Conservation (phyloP, 352 stramenopile genomes). For the Pythium rishiriense region DNA sequence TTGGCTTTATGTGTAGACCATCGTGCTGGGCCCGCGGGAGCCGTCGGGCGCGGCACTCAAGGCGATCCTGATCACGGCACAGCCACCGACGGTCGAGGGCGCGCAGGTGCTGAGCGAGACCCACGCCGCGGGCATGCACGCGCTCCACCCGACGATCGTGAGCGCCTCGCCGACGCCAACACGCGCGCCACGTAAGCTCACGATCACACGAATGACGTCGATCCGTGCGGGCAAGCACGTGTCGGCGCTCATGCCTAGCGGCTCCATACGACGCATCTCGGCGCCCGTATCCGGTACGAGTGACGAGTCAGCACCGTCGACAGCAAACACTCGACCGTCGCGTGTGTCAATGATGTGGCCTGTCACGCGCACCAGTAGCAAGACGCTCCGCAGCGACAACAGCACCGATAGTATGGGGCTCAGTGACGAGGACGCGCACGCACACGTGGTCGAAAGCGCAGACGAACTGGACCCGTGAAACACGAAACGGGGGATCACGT, state of each 20-base stretch:
- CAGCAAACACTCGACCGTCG: neutral
- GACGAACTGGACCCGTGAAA: slow-evolving; percentile 17
- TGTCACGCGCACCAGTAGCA: neutral
- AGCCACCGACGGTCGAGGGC: slow-evolving; percentile 50
- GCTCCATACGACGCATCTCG: slow-evolving; percentile 15
- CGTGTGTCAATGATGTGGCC: slow-evolving; percentile 16
- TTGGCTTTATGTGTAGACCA: slow-evolving; percentile 33
- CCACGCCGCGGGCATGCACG: slow-evolving; percentile 42
- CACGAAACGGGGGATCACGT: slow-evolving; percentile 33
- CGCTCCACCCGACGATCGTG: slow-evolving; percentile 27
- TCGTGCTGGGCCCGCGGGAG: slow-evolving; percentile 54
- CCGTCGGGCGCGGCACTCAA: slow-evolving; percentile 46
- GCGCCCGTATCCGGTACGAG: neutral
- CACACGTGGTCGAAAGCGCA: slow-evolving; percentile 14
- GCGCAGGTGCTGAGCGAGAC: slow-evolving; percentile 49
- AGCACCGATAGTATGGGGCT: slow-evolving; percentile 19
- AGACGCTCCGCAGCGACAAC: neutral
- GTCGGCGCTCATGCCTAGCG: slow-evolving; percentile 12
- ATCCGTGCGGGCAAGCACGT: slow-evolving; percentile 27
- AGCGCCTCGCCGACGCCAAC: neutral
- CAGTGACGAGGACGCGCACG: slow-evolving; percentile 11
- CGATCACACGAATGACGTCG: slow-evolving; percentile 18
- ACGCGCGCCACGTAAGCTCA: slow-evolving; percentile 3
- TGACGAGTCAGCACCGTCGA: neutral
- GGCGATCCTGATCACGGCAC: slow-evolving; percentile 48